phyloP scores from a whole-genome alignment of 768 basidiomycete genomes.

The Clavulina sp. region DNA sequence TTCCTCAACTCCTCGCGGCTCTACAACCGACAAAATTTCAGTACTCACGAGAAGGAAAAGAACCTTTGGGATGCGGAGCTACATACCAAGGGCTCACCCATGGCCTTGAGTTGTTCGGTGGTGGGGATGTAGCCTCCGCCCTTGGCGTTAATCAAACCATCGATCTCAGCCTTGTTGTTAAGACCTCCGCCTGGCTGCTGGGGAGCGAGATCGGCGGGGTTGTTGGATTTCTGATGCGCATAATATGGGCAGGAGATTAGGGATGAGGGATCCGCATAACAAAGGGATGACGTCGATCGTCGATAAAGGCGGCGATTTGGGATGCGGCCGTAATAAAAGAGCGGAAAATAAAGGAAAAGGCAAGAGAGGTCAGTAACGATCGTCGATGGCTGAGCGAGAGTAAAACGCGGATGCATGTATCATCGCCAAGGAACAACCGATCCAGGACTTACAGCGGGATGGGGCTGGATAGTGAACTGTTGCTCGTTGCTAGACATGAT shows the following conservation, averaged over 20 bases:
- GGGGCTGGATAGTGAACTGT: not conserved
- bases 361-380: too few species aligned
- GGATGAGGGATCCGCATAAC: not conserved
- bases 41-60: not conserved
- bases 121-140: not conserved
- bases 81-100: not conserved
- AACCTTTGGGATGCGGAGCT: not conserved
- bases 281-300: too few species aligned
- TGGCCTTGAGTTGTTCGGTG: not conserved
- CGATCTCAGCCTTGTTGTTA: not conserved
- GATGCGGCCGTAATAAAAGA: too few species aligned
- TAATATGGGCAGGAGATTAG: not conserved
- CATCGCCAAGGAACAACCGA: not conserved
- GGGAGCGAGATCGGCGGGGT: too few species aligned
- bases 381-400: too few species aligned
- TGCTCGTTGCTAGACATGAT: not conserved
- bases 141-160: not conserved
- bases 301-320: too few species aligned
- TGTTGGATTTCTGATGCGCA: not conserved
- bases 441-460: not conserved
- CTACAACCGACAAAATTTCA: constrained; percentile 4
- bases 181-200: not conserved
- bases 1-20: constrained; percentile 2
- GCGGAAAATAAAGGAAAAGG: too few species aligned
- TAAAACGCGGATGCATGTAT: too few species aligned